Evolutionary conservation across 139 green algal species (phyloP), one percentile per base, ranked within the genome.

Genomic region (Haematococcus lacustris): DNA sequence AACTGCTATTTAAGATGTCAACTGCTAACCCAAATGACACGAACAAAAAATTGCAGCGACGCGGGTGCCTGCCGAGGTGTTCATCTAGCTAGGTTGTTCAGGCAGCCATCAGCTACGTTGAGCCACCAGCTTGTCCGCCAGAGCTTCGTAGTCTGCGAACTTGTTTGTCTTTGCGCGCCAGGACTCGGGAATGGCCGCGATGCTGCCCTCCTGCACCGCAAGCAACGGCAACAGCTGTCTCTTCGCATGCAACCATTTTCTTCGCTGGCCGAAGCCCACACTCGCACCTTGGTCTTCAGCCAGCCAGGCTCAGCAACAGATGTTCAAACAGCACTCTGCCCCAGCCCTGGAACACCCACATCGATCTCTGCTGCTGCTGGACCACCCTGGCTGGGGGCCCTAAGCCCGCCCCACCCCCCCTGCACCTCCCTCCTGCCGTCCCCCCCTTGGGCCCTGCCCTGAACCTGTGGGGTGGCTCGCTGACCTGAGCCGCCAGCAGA

Each of bases 401-500:
- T 13, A 57, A 57, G 47, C 47, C 47, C 13, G 47, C 47, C 47
- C 47, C 21, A 57, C 13, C 13, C 21, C 13, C 47, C 47, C 47
- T 57, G 47, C 13, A 21, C 21, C 47, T 13, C 47, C 13, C 13
- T 57, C 13, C 47, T 21, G 21, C 13, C 21, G 47, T 13, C 13
- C 47, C 47, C 47, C 47, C n/a, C n/a, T n/a, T n/a, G n/a, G n/a
- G n/a, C n/a, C n/a, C n/a, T n/a, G n/a, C n/a, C n/a, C n/a, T n/a
- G n/a, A n/a, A n/a, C n/a, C n/a, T n/a, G n/a, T n/a, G n/a, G n/a
- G n/a, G n/a, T n/a, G n/a, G n/a, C n/a, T n/a, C 21, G 47, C 47
- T 28, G 13, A 57, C 53, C 53, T 64, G 13, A 35, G 73, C 73
- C 17, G 73, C 82, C 61, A 83, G 71, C 71, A 90, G 71, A 32